A percentile compares a stretch with the other conserved stretches of the same genome.
Conservation (phyloP, 2,329 filamentous ascomycete species). For the Diaporthe helianthi region DNA sequence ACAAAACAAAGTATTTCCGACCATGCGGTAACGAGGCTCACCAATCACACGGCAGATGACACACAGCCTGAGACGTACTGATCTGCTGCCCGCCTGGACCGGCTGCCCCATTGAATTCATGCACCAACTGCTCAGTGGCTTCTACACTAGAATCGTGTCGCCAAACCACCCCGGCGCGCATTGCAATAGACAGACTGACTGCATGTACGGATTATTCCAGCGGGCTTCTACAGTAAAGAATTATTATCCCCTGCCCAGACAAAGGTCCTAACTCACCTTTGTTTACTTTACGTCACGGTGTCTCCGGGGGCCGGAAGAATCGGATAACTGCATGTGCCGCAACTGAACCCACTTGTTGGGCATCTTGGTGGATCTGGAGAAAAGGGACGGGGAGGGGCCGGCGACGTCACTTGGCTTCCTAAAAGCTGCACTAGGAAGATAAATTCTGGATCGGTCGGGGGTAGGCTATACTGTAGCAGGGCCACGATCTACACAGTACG, state of each 20-base stretch:
- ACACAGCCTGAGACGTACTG: too few species aligned
- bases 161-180: neutral
- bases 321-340: neutral
- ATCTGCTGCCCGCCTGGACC: neutral
- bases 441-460: constrained; percentile 19
- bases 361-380: constrained; percentile 8
- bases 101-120: neutral
- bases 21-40: constrained; percentile 19
- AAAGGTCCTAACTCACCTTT: constrained; percentile 13
- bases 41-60: constrained; percentile 5
- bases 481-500: constrained; percentile 15
- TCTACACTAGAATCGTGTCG: neutral
- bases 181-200: neutral
- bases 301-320: constrained; percentile 2
- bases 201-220: too few species aligned
- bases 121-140: too few species aligned
- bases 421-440: constrained; percentile 16
- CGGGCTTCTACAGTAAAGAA: neutral
- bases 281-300: constrained; percentile 14
- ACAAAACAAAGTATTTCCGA: constrained; percentile 6
- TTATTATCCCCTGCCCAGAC: constrained; percentile 4
- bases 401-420: constrained; percentile 18
- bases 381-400: constrained; percentile 2
- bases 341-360: constrained; percentile 7
- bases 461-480: too few species aligned